Conservation (phyloP, 1,284 basidiomycete genomes). For the Phylloporus sp. region DNA sequence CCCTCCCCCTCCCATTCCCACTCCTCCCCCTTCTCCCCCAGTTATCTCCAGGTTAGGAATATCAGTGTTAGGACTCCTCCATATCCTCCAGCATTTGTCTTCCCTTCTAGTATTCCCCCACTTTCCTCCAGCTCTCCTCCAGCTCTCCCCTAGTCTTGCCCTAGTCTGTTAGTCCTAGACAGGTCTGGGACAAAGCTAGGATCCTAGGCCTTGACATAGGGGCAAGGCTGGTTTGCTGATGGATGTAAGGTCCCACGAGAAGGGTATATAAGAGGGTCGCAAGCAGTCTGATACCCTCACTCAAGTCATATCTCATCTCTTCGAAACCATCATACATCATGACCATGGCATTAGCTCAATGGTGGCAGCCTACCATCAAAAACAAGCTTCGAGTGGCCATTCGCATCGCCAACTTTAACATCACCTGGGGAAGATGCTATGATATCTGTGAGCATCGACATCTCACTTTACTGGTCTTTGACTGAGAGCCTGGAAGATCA, state of each 20-base stretch:
- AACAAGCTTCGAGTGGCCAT: background rate
- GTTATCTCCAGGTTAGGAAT: too few species aligned
- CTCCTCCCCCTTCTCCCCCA: too few species aligned
- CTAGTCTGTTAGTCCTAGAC: too few species aligned
- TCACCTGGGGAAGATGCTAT: background rate
- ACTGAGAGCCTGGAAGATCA: background rate
- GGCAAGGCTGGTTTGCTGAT: too few species aligned
- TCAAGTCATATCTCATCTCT: background rate
- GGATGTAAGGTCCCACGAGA: background rate
- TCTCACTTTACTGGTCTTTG: background rate
- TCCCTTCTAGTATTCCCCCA: too few species aligned
- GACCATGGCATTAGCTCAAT: background rate
- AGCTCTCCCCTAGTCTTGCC: too few species aligned
- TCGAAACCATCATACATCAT: background rate
- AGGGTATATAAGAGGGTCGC: background rate
- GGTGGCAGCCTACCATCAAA: background rate
- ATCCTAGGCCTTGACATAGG: too few species aligned
- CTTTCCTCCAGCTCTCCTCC: too few species aligned
- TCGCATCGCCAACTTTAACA: background rate
- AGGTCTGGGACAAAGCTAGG: too few species aligned
- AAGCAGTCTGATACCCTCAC: background rate
- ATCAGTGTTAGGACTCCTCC: too few species aligned
- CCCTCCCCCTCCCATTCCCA: too few species aligned
- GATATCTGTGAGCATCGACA: background rate
- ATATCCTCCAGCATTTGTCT: too few species aligned